Evolutionary conservation across 2,329 filamentous ascomycete genomes (phyloP), one percentile per base, ranked within the genome.

Genomic region (Coniella vitis): DNA sequence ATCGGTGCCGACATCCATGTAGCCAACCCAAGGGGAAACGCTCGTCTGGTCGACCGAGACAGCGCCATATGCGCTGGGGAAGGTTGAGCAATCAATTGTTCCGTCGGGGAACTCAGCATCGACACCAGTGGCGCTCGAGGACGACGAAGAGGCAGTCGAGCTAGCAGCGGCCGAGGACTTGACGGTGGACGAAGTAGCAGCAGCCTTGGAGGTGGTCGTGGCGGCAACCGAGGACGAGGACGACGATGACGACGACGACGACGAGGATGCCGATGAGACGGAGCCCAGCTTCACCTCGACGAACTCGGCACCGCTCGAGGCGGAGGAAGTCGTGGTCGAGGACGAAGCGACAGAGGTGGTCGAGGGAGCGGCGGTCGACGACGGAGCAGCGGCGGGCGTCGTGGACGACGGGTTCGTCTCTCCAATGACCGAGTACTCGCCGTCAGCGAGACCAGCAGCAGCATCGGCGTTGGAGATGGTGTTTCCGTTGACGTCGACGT

Each of bases 61-160:
- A 1, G 90, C 86, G 58, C 93, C 93, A 61, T 94, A 97, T 13
- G 81, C 82, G 14, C 90, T 90, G 72, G 96, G 35, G 25, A 40
- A 95, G 2, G 73, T 62, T 54, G 66, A 68, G 71, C 93, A 97
- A 55, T 75, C 68, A 47, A 94, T 60, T 57, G 81, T 67, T 52
- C 87, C 87, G 65, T 84, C 84, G 12, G 86, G 86, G 74, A 97
- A 97, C 7, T 82, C 70, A 14, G 70, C 68, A 56, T 81, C 72
- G 47, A 91, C 56, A 44, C 86, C 87, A 20, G 61, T 70, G 44
- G 65, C 71, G 31, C 63, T 62, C 42, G 55, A 58, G 20, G 63
- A 54, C 40, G 55, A 58, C 54, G 53, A 17, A n/a, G 38, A 21
- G 21, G 38, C 38, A 10, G 25, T 29, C 25, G 13, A 14, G 57